Evolutionary conservation across 2,329 filamentous ascomycete genomes (phyloP).

Genomic region (Rhynchosporium secalis): DNA sequence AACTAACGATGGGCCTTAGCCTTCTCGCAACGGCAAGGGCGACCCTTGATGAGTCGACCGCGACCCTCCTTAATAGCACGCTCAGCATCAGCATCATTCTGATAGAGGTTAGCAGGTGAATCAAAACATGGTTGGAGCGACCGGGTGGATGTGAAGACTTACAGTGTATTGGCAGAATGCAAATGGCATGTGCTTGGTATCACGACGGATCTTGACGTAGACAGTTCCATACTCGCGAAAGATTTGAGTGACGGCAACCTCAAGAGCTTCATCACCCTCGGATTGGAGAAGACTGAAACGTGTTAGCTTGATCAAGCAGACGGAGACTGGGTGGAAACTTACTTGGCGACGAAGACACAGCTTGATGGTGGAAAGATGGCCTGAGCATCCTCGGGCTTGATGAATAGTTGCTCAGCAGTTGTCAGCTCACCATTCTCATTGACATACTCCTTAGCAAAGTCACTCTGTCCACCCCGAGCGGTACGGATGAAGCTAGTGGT

Average conservation of each 20-base stretch:
- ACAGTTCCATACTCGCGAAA: conserved; percentile 58
- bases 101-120: conserved; percentile 32
- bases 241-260: conserved; percentile 51
- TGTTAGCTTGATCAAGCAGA: background rate
- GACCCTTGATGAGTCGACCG: conserved; percentile 53
- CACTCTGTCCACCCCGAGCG: conserved; percentile 24
- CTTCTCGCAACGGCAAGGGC: conserved; percentile 60
- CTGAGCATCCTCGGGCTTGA: conserved; percentile 36
- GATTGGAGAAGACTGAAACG: conserved; percentile 51
- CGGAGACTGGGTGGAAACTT: conserved; percentile 40
- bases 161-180: conserved; percentile 65
- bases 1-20: conserved; percentile 58
- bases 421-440: conserved; percentile 15
- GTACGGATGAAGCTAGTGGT: conserved; percentile 18
- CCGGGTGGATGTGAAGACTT: conserved; percentile 36
- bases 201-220: conserved; percentile 64
- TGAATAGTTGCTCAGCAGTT: conserved; percentile 16
- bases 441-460: conserved; percentile 24
- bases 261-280: conserved; percentile 51
- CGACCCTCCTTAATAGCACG: conserved; percentile 50
- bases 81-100: conserved; percentile 53
- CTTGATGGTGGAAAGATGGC: conserved; percentile 48
- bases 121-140: background rate
- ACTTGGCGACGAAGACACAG: conserved; percentile 69
- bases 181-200: conserved; percentile 60